phyloP scores from a whole-genome alignment of 352 stramenopile genomes.

The Aphanomyces stellatus region DNA sequence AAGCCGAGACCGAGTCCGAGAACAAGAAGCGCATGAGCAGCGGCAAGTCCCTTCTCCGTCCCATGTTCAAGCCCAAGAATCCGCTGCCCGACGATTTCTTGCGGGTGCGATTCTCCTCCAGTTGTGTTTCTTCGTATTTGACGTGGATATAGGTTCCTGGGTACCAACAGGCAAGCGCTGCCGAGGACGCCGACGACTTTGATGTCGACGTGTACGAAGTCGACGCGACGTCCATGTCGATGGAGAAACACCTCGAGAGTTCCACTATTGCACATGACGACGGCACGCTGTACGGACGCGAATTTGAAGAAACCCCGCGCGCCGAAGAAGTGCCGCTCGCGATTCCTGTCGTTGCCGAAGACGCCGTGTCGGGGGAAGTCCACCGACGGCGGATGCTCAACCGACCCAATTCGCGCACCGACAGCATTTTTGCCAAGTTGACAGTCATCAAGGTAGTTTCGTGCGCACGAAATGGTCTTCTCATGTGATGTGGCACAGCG shows the following conservation, averaged over 20 bases:
- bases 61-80: constrained; percentile 49
- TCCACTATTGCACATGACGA: constrained; percentile 75
- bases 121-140: not conserved
- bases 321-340: not conserved
- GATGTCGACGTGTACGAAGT: constrained; percentile 29
- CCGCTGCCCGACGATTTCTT: constrained; percentile 72
- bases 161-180: constrained; percentile 21
- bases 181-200: constrained; percentile 33
- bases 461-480: not conserved
- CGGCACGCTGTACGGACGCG: constrained; percentile 72
- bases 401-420: constrained; percentile 16
- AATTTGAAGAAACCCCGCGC: constrained; percentile 35
- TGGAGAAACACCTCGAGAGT: constrained; percentile 44
- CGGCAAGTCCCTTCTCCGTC: not conserved
- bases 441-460: constrained; percentile 20
- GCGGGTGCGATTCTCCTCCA: constrained; percentile 27
- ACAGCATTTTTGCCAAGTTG: constrained; percentile 12
- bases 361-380: constrained; percentile 42
- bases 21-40: constrained; percentile 21
- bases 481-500: constrained; percentile 18
- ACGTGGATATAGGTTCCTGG: not conserved
- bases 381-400: constrained; percentile 16
- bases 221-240: constrained; percentile 55
- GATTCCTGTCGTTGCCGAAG: not conserved
- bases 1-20: constrained; percentile 38